Evolutionary conservation across 306 rosid species (phyloP).

Genomic region (Pyrus pyrifolia): DNA sequence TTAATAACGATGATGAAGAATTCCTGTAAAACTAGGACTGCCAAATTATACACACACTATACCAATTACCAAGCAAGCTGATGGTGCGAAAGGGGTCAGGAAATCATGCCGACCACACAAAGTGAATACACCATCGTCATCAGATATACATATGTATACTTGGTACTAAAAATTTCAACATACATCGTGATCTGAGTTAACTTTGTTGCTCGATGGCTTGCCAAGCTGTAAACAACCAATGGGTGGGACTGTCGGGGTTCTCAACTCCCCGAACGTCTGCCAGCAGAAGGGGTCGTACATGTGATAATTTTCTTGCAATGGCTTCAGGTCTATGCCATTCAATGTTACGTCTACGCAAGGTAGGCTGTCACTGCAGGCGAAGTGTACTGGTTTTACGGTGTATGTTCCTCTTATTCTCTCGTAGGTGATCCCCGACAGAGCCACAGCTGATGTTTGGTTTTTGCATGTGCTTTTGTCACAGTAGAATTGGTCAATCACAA

Average conservation of each 20-base stretch:
- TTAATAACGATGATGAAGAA: conserved; percentile 25
- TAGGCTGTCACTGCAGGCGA: conserved; percentile 89
- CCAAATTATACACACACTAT: conserved; percentile 39
- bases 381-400: conserved; percentile 85
- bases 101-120: conserved; percentile 48
- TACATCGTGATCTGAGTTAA: conserved; percentile 62
- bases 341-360: conserved; percentile 85
- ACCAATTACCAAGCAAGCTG: conserved; percentile 17
- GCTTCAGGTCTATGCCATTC: conserved; percentile 60
- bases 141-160: neutral
- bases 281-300: conserved; percentile 85
- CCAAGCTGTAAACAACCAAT: conserved; percentile 73
- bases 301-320: conserved; percentile 72
- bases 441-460: conserved; percentile 78
- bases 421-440: conserved; percentile 83
- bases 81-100: conserved; percentile 48
- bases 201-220: conserved; percentile 67
- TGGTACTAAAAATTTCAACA: conserved; percentile 36
- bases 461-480: conserved; percentile 74
- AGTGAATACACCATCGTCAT: conserved; percentile 27
- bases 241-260: conserved; percentile 79
- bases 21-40: conserved; percentile 34
- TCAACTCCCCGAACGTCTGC: conserved; percentile 80
- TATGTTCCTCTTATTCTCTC: conserved; percentile 79
- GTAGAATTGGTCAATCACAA: conserved; percentile 89